These are phyloP conservation scores for Fusarium foetens DNA, from an alignment of 2,329 filamentous ascomycete genomes.

Conservation along the genomic window DNA sequence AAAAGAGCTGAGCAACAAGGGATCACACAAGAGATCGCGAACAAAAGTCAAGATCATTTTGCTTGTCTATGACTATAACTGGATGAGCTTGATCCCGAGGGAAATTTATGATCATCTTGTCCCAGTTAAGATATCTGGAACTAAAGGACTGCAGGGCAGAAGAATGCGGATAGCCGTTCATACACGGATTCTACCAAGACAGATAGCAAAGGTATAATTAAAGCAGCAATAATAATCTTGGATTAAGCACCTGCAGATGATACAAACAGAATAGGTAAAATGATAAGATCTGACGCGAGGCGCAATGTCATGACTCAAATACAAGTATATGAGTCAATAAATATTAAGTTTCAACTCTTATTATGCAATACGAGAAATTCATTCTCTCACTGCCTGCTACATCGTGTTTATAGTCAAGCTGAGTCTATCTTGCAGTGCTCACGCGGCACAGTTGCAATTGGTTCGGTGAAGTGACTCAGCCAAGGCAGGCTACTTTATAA, in stretches of 20 bases:
- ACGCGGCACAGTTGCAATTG: too few relatives aligned
- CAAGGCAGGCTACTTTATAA: too few relatives aligned
- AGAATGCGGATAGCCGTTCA: background rate
- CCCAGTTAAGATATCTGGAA: background rate
- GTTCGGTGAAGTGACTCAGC: background rate
- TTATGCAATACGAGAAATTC: too few relatives aligned
- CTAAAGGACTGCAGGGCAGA: background rate
- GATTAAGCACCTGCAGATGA: too few relatives aligned
- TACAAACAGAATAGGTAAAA: too few relatives aligned
- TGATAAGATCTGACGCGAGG: too few relatives aligned
- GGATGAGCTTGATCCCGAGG: background rate
- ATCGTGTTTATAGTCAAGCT: background rate
- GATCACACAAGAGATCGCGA: fast-evolving
- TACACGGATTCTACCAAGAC: background rate
- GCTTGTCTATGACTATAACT: background rate
- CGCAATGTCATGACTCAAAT: too few relatives aligned
- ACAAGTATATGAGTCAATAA: too few relatives aligned
- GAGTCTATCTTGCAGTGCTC: background rate
- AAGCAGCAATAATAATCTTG: too few relatives aligned
- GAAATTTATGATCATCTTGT: background rate
- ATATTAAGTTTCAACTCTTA: too few relatives aligned
- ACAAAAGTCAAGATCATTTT: background rate
- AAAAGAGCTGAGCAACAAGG: fast-evolving
- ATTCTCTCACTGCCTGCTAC: background rate
- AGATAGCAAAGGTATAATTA: background rate